These are phyloP conservation scores for Passiflora organensis DNA, from an alignment of 345 rosid species.

Conservation along the genomic window DNA sequence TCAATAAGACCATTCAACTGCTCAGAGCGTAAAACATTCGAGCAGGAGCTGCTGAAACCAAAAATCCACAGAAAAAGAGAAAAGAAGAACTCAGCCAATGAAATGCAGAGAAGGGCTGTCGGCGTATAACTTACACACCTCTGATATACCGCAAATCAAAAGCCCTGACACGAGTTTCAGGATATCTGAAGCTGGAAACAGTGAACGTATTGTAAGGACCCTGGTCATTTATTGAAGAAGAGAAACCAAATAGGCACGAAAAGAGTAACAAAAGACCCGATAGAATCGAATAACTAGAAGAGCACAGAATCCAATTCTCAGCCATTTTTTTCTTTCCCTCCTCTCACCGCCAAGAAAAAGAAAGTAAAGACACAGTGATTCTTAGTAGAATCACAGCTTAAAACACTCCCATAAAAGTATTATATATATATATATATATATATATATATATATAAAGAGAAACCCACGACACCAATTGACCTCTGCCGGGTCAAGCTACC, in stretches of 20 bases:
- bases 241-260: conserved; percentile 19
- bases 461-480: no score
- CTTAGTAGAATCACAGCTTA: neutral
- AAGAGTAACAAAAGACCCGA: conserved; percentile 17
- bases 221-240: conserved; percentile 19
- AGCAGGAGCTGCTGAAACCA: conserved; percentile 1
- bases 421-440: no score
- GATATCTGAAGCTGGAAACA: conserved; percentile 65
- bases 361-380: no score
- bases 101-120: neutral
- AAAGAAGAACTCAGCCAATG: neutral
- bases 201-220: conserved; percentile 32
- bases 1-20: no score
- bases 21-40: conserved; percentile 4
- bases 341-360: no score
- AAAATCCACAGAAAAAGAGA: neutral
- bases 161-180: conserved; percentile 50
- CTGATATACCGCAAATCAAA: conserved; percentile 65
- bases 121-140: conserved; percentile 32
- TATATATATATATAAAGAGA: no score
- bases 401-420: no score
- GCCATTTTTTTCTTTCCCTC: conserved; percentile 12
- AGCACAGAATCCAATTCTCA: conserved; percentile 31
- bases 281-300: conserved; percentile 20
- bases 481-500: no score